Evolutionary conservation across 2,329 filamentous ascomycete species (phyloP).

Genomic region (Xylaria sp.): DNA sequence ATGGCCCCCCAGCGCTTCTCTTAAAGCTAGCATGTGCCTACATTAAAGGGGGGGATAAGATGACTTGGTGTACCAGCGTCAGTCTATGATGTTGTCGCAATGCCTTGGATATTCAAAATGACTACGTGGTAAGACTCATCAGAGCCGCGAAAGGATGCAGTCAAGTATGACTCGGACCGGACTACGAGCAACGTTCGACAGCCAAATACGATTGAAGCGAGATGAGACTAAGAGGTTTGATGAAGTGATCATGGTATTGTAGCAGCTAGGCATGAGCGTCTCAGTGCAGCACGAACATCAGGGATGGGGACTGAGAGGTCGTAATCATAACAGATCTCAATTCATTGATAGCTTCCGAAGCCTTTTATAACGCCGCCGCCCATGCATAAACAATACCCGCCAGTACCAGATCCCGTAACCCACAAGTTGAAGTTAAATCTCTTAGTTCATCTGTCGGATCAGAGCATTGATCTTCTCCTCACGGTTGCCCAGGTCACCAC

Average conservation of each 20-base stretch:
- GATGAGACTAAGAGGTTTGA: neutral
- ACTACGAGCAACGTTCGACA: neutral
- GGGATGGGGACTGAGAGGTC: conserved; percentile 39
- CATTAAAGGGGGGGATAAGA: too few species aligned
- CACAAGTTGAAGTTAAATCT: conserved; percentile 34
- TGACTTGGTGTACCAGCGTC: neutral
- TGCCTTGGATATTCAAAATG: neutral
- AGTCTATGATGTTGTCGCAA: neutral
- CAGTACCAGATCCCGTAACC: conserved; percentile 47
- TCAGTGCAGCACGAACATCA: conserved; percentile 34
- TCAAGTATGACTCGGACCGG: neutral
- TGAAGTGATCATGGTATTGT: conserved; percentile 40
- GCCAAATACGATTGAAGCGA: neutral
- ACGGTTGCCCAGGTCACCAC: conserved; percentile 97
- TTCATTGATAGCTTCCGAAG: conserved; percentile 50
- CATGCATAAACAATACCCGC: conserved; percentile 50
- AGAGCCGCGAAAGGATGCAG: neutral
- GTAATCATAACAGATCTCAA: conserved; percentile 49
- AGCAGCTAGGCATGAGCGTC: conserved; percentile 33
- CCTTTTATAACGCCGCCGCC: conserved; percentile 49
- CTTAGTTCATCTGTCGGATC: conserved; percentile 98
- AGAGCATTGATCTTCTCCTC: conserved; percentile 98
- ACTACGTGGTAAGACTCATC: neutral
- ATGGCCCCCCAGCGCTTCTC: neutral
- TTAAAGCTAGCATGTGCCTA: neutral